Conservation (phyloP, 208 protist species). For the Acanthamoeba sp. region DNA sequence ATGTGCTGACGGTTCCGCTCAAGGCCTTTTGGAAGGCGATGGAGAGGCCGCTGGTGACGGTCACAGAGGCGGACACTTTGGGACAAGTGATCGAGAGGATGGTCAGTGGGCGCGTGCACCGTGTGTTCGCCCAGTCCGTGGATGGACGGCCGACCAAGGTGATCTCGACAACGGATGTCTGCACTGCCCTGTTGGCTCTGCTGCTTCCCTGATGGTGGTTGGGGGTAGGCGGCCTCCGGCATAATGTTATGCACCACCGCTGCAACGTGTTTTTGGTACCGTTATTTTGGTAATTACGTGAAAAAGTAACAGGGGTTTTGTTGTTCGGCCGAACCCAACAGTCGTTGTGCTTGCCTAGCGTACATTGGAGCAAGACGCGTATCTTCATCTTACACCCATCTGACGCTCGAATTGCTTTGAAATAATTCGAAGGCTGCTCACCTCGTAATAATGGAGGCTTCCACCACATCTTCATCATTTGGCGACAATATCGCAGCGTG, state of each 20-base stretch:
- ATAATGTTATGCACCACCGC: too few relatives aligned
- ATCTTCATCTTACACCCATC: too few relatives aligned
- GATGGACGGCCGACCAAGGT: slow-evolving; percentile 23
- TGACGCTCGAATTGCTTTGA: too few relatives aligned
- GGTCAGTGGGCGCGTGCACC: neutral
- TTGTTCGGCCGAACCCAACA: too few relatives aligned
- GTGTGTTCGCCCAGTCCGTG: neutral
- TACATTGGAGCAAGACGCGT: too few relatives aligned
- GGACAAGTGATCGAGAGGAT: neutral
- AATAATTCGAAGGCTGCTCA: neutral
- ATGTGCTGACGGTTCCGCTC: slow-evolving; percentile 3
- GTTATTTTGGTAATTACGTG: too few relatives aligned
- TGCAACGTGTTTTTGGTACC: too few relatives aligned
- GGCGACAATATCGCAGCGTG: neutral
- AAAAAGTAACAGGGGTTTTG: too few relatives aligned
- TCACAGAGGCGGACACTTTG: neutral
- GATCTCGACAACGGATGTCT: neutral
- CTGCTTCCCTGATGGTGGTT: neutral
- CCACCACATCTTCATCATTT: slow-evolving; percentile 12
- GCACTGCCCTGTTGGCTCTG: neutral
- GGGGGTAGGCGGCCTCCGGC: too few relatives aligned
- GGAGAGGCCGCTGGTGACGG: slow-evolving; percentile 32
- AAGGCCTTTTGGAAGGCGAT: slow-evolving; percentile 33
- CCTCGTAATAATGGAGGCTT: neutral
- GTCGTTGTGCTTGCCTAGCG: too few relatives aligned